These are phyloP conservation scores for Daldinia sp. DNA, from an alignment of 2,329 filamentous ascomycete genomes.

Conservation along the genomic window DNA sequence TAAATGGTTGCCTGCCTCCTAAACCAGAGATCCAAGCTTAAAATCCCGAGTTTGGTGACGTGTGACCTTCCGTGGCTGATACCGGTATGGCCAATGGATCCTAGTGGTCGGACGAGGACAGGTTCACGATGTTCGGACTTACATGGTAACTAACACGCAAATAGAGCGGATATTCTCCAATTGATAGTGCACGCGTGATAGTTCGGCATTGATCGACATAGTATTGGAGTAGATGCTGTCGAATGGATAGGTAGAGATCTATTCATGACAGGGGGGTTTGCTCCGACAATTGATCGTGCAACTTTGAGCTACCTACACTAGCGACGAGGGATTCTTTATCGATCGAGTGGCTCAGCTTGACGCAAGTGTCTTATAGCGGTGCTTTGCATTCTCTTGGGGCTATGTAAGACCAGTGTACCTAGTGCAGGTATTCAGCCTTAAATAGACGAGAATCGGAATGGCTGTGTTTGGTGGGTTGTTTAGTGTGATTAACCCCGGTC, in stretches of 20 bases:
- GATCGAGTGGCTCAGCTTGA: conserved; percentile 12
- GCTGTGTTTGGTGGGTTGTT: conserved; percentile 12
- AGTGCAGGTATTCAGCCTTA: background rate
- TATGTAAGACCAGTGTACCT: conserved; percentile 1
- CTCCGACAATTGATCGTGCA: conserved; percentile 20
- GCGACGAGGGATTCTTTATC: conserved; percentile 18
- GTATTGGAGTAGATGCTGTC: conserved; percentile 25
- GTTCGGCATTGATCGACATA: conserved; percentile 33
- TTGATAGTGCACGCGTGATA: background rate
- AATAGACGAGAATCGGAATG: background rate
- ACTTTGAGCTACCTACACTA: conserved; percentile 10
- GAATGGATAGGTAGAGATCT: conserved; percentile 22
- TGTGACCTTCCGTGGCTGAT: conserved; percentile 6
- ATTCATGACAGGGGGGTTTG: conserved; percentile 12
- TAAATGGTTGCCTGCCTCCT: conserved; percentile 2
- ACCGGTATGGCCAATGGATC: background rate
- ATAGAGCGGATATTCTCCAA: conserved; percentile 22
- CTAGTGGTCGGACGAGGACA: background rate
- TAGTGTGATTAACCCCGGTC: conserved; percentile 17
- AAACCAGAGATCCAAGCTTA: conserved; percentile 4
- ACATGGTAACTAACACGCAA: background rate
- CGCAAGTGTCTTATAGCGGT: conserved; percentile 14
- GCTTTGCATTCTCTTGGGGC: conserved; percentile 7
- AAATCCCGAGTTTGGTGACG: conserved; percentile 1
- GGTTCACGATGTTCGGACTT: conserved; percentile 3